phyloP scores from a whole-genome alignment of 2,329 filamentous ascomycete genomes.

The Cladosporium sp. region DNA sequence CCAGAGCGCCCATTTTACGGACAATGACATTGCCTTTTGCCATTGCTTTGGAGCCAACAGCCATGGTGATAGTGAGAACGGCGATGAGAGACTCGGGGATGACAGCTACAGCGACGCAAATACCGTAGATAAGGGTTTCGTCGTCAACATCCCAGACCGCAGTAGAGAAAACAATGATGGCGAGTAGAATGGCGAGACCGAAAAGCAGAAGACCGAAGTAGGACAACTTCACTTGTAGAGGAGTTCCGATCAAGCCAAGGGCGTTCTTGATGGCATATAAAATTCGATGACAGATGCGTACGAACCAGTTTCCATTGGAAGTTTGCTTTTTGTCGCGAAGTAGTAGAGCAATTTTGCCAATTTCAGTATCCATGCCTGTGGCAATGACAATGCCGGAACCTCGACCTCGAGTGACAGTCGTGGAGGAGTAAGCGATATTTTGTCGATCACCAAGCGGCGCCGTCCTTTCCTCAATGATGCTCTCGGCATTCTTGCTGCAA shows the following conservation, averaged over 20 bases:
- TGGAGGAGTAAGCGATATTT: constrained; percentile 63
- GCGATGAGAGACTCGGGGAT: constrained; percentile 56
- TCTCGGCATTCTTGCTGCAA: constrained; percentile 27
- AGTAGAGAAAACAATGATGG: constrained; percentile 63
- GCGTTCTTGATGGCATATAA: constrained; percentile 50
- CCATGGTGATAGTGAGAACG: constrained; percentile 65
- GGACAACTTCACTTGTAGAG: constrained; percentile 76
- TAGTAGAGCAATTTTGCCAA: constrained; percentile 58
- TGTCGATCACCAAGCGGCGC: constrained; percentile 58
- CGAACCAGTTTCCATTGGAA: constrained; percentile 15
- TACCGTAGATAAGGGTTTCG: constrained; percentile 46
- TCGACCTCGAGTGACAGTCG: constrained; percentile 60
- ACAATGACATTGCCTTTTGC: constrained; percentile 60
- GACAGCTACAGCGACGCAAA: constrained; percentile 45
- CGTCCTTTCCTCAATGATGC: constrained; percentile 31
- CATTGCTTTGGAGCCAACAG: constrained; percentile 60
- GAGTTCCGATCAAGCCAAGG: constrained; percentile 59
- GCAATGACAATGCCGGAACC: constrained; percentile 54
- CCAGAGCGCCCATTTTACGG: constrained; percentile 60
- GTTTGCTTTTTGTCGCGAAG: constrained; percentile 30
- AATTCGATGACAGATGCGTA: constrained; percentile 30
- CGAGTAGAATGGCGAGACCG: constrained; percentile 64
- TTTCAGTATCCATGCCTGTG: constrained; percentile 63
- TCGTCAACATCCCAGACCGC: constrained; percentile 44
- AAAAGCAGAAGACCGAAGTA: constrained; percentile 81